Evolutionary conservation across 139 green algal genomes (phyloP), one percentile per base, ranked within the genome.

Genomic region (Haematococcus lacustris): DNA sequence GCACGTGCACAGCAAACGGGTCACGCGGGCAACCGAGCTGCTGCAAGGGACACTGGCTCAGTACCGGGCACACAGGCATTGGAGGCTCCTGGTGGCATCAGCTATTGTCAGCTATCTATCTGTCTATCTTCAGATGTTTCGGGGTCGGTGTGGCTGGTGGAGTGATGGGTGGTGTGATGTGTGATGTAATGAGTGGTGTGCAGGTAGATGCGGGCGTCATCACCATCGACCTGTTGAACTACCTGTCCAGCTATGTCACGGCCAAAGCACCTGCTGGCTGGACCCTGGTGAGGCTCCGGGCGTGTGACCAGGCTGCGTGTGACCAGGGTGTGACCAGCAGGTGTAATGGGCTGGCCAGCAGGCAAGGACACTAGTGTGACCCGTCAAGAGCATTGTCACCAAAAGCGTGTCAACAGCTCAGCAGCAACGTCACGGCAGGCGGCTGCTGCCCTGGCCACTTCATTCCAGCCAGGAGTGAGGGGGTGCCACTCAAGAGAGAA

Each of bases 161-260:
- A n/a, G n/a, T n/a, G n/a, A n/a, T n/a, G n/a, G n/a, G n/a, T n/a
- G n/a, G n/a, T n/a, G n/a, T n/a, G n/a, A n/a, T n/a, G n/a, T n/a
- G n/a, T n/a, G n/a, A n/a, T n/a, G n/a, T n/a, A n/a, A n/a, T n/a
- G n/a, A n/a, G n/a, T n/a, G n/a, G n/a, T n/a, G n/a, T n/a, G n/a
- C 88, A 71, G 71, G 60, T 70, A 30, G 71, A 76, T 63, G 60
- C 57, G 26, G 73, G 66, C 17, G 57, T 74, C 17, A 68, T 61
- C 25, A 82, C 88, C 53, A 78, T 88, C 34, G 72, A 84, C 47
- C 71, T 96, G 26, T 81, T 97, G 23, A 74, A 94, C 57, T 96
- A 92, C 74, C 83, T 98, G 33, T 80, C 83, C n/a, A 73, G 83
- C 51, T 95, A 95, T 80, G 78, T 78, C 5, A 90, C 83, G 26